Conservation (phyloP, 345 rosid species). For the Eucalyptus viminalis region DNA sequence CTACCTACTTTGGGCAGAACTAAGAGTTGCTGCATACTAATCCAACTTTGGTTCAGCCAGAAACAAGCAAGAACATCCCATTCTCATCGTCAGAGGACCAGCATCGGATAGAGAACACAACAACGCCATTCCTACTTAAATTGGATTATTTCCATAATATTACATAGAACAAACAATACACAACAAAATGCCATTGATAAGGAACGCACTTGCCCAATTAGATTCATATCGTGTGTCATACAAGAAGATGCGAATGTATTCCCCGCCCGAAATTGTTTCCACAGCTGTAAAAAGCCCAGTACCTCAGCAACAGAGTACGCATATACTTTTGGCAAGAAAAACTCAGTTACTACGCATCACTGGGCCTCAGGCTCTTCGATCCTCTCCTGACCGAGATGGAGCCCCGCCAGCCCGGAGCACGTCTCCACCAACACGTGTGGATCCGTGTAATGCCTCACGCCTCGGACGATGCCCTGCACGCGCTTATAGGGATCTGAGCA, state of each 20-base stretch:
- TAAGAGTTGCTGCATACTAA: not conserved
- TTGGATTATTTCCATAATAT: not conserved
- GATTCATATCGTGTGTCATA: not conserved
- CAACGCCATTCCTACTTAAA: not conserved
- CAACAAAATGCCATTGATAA: not conserved
- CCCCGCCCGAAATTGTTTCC: not conserved
- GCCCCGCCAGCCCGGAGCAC: constrained; percentile 22
- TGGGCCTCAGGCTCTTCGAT: constrained; percentile 17
- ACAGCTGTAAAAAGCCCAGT: not conserved
- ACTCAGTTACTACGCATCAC: not conserved
- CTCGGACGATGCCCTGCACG: constrained; percentile 38
- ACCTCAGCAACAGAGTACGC: not conserved
- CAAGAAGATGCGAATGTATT: not conserved
- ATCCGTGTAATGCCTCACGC: constrained; percentile 52
- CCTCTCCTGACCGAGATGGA: constrained; percentile 24
- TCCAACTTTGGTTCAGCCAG: not conserved
- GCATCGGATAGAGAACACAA: not conserved
- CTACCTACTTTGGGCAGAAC: not conserved
- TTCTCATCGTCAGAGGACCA: not conserved
- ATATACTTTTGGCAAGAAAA: not conserved
- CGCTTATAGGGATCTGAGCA: constrained; percentile 33
- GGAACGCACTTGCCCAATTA: not conserved
- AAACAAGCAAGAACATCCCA: not conserved
- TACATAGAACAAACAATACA: not conserved
- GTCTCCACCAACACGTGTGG: constrained; percentile 43